These are phyloP conservation scores for Ogataea corticis DNA, from an alignment of 805 yeast species.

Conservation along the genomic window DNA sequence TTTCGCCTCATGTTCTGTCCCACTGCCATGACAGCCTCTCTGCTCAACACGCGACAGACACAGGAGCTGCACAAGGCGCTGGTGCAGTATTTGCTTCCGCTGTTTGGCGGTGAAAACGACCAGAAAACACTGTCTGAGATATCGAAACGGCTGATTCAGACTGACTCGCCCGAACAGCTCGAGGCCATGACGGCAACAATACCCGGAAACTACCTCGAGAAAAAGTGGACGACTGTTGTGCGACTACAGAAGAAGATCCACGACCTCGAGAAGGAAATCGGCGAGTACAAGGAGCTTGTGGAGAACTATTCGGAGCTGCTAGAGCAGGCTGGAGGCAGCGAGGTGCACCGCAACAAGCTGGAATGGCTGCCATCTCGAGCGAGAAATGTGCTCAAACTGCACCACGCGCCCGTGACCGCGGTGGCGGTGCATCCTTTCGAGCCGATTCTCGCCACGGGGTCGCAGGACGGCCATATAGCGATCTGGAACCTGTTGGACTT, in stretches of 20 bases:
- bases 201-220: constrained; percentile 48
- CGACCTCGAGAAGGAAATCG: constrained; percentile 64
- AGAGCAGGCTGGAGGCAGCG: constrained; percentile 9
- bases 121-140: constrained; percentile 2
- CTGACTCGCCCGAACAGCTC: constrained; percentile 7
- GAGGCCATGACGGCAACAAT: constrained; percentile 11
- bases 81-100: constrained; percentile 33
- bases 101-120: constrained; percentile 10
- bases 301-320: constrained; percentile 29
- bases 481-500: constrained; percentile 70
- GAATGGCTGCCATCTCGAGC: constrained; percentile 65
- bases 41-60: constrained; percentile 36
- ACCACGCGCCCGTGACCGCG: constrained; percentile 59
- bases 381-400: constrained; percentile 50
- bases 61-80: constrained; percentile 39
- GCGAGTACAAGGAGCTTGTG: constrained; percentile 47
- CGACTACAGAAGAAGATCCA: constrained; percentile 73
- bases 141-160: constrained; percentile 8
- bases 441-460: constrained; percentile 63
- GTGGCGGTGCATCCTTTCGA: constrained; percentile 74
- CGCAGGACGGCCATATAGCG: constrained; percentile 69
- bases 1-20: background rate
- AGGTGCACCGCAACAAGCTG: constrained; percentile 32
- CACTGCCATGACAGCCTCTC: constrained; percentile 10
- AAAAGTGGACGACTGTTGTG: constrained; percentile 86